Percentiles rank a stretch among this genome's conserved stretches.
Conservation (phyloP, 495 filamentous ascomycete genomes). For the Aspergillus cristatus region DNA sequence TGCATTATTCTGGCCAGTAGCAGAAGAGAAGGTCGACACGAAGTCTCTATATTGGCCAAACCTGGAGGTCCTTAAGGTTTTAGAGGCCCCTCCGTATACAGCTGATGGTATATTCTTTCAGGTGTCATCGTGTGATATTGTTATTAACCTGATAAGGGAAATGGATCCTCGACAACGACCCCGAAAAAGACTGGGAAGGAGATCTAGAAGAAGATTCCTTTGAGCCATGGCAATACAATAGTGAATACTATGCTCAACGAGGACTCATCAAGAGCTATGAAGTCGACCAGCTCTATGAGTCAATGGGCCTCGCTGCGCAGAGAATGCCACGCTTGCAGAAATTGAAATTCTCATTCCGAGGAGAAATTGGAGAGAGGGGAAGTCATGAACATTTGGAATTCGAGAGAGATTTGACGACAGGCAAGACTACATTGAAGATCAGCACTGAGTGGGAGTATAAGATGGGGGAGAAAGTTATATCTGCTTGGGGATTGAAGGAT, state of each 20-base stretch:
- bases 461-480: not conserved
- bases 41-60: not conserved
- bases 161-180: not conserved
- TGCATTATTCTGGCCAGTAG: not conserved
- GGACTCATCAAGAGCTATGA: not conserved
- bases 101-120: constrained; percentile 3
- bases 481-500: not conserved
- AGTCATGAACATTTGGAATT: not conserved
- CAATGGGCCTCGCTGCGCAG: not conserved
- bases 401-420: not conserved
- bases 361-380: not conserved
- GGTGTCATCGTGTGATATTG: no score
- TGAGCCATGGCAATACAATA: not conserved
- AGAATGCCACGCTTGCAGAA: not conserved
- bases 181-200: not conserved
- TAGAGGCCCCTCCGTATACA: not conserved
- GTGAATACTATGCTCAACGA: not conserved
- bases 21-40: not conserved
- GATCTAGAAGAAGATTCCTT: not conserved
- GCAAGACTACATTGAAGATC: not conserved
- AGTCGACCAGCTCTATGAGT: not conserved
- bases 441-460: not conserved
- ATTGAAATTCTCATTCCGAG: not conserved
- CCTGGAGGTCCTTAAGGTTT: not conserved
- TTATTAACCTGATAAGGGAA: not conserved